A percentile compares a stretch with the other conserved stretches of the same genome.
phyloP scores from a whole-genome alignment of 2,329 filamentous ascomycete genomes.

The Colletotrichum echinochloae region DNA sequence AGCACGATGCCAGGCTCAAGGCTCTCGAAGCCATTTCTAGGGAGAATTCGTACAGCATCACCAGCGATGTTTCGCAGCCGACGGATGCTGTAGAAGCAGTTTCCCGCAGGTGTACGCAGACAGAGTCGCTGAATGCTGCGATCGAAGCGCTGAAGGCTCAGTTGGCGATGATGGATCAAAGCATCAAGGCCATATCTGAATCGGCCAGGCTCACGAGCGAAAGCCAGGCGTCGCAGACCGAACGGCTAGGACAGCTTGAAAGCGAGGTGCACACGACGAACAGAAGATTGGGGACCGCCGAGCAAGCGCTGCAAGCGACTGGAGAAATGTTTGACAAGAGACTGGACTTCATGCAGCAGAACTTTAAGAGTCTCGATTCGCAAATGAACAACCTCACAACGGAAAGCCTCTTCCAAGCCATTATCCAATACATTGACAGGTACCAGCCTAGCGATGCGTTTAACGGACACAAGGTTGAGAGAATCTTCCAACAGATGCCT shows the following conservation, averaged over 20 bases:
- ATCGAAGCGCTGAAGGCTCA: constrained; percentile 25
- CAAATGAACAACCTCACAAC: constrained; percentile 64
- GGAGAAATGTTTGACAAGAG: constrained; percentile 46
- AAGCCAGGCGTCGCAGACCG: not conserved
- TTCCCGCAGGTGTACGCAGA: not conserved
- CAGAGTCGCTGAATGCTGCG: not conserved
- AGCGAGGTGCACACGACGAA: not conserved
- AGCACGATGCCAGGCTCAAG: constrained; percentile 19
- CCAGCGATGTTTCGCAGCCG: not conserved
- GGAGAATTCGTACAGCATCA: not conserved
- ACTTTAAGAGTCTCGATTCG: constrained; percentile 54
- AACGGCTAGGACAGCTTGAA: constrained; percentile 1
- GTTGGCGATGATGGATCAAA: constrained; percentile 25
- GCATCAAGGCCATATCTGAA: constrained; percentile 22
- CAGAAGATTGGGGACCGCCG: not conserved
- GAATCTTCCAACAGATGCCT: constrained; percentile 21
- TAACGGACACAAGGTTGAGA: constrained; percentile 20
- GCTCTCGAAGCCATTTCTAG: constrained; percentile 12
- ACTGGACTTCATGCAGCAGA: constrained; percentile 50
- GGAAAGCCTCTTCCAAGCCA: constrained; percentile 54
- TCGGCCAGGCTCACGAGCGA: constrained; percentile 4
- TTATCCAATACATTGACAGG: constrained; percentile 53
- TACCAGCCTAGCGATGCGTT: constrained; percentile 20
- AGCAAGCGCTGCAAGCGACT: constrained; percentile 10
- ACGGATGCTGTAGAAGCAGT: not conserved